phyloP scores from a whole-genome alignment of 352 stramenopile genomes.

The Phytopythium montanum region DNA sequence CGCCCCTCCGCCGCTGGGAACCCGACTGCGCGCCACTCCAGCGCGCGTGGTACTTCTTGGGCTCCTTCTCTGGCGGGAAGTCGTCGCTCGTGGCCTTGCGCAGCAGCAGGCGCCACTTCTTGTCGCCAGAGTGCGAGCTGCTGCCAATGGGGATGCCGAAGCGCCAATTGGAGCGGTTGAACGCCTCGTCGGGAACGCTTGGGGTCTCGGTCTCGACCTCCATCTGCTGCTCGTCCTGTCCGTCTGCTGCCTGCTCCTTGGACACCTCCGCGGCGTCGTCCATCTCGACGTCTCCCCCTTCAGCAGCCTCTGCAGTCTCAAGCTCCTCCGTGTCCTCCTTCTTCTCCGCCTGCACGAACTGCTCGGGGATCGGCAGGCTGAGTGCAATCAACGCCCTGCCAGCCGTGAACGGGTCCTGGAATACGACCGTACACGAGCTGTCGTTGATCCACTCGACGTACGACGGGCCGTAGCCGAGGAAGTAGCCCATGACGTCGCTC shows the following conservation, averaged over 20 bases:
- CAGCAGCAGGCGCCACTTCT: constrained; percentile 71
- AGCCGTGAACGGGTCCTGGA: constrained; percentile 73
- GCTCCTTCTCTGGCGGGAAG: constrained; percentile 73
- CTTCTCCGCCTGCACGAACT: constrained; percentile 30
- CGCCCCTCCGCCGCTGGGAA: constrained; percentile 12
- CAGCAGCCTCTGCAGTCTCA: constrained; percentile 7
- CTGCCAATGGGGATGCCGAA: constrained; percentile 50
- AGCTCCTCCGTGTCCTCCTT: constrained; percentile 10
- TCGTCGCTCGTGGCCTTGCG: constrained; percentile 70
- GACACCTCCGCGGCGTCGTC: constrained; percentile 22
- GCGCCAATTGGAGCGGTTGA: constrained; percentile 67
- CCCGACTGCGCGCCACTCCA: constrained; percentile 10
- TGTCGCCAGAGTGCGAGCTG: constrained; percentile 39
- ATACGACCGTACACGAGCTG: constrained; percentile 80
- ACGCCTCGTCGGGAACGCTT: constrained; percentile 49
- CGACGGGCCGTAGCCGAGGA: constrained; percentile 70
- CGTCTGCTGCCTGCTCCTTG: constrained; percentile 11
- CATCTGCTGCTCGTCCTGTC: constrained; percentile 15
- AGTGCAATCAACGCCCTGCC: constrained; percentile 59
- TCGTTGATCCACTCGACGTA: constrained; percentile 90
- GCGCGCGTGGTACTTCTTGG: constrained; percentile 75
- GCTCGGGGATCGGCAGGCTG: constrained; percentile 39
- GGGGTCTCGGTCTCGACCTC: constrained; percentile 20
- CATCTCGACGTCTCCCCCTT: constrained; percentile 57
- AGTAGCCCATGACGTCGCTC: constrained; percentile 77